Conservation (phyloP, 2,329 filamentous ascomycete genomes). For the Hypoxylon rubiginosum region DNA sequence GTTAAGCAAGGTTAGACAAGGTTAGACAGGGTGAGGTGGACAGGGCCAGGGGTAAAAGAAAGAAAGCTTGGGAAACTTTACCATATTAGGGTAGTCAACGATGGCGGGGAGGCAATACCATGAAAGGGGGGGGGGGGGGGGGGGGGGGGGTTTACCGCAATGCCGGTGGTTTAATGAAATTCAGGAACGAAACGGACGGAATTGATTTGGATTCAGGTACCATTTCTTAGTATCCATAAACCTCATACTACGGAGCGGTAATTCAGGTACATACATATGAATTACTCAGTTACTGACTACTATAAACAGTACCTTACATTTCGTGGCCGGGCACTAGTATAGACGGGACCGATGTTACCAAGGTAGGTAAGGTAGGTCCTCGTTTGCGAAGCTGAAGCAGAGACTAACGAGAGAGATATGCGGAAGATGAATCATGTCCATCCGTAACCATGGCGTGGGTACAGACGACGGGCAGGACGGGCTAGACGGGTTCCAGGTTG, state of each 20-base stretch:
- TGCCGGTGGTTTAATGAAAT: conserved; percentile 37
- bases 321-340: not conserved
- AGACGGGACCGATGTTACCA: conserved; percentile 18
- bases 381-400: conserved; percentile 16
- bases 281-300: no score
- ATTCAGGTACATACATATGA: not conserved
- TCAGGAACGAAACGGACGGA: conserved; percentile 35
- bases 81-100: conserved; percentile 33
- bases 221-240: not conserved
- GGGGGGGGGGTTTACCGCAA: conserved; percentile 21
- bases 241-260: not conserved
- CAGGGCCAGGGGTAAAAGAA: conserved; percentile 38
- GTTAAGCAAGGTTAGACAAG: conserved; percentile 6
- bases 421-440: conserved; percentile 22
- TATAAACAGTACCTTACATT: not conserved
- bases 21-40: conserved; percentile 16
- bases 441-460: not conserved
- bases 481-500: not conserved
- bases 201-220: conserved; percentile 24
- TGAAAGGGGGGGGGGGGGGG: conserved; percentile 34
- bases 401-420: conserved; percentile 5
- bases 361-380: conserved; percentile 9
- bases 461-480: not conserved
- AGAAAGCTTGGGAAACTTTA: conserved; percentile 32
- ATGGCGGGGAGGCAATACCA: conserved; percentile 37